Evolutionary conservation across 345 rosid genomes (phyloP).

Genomic region (Syzygium oleosum): DNA sequence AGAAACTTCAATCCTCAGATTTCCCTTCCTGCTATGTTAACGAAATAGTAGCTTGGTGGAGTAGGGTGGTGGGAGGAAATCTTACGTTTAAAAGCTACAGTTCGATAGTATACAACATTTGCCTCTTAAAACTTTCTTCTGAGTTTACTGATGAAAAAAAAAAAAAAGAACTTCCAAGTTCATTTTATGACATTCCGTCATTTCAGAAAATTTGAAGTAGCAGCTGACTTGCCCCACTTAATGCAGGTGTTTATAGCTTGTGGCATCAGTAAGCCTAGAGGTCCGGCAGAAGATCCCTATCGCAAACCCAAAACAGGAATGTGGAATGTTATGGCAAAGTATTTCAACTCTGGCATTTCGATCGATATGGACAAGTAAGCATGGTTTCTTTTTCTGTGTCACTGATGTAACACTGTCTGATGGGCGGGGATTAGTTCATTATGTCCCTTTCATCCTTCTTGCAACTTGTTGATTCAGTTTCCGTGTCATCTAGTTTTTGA

Average conservation of each 20-base stretch:
- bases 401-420: neutral
- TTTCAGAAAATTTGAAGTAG: neutral
- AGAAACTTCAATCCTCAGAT: neutral
- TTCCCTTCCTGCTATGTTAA: neutral
- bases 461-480: neutral
- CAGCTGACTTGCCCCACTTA: neutral
- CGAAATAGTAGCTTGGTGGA: neutral
- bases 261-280: slow-evolving; percentile 38
- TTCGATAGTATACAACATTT: neutral
- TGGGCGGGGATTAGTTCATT: neutral
- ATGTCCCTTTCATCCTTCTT: neutral
- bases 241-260: slow-evolving; percentile 88
- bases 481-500: neutral
- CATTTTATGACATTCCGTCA: neutral
- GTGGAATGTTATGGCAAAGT: slow-evolving; percentile 85
- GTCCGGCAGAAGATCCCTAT: slow-evolving; percentile 53
- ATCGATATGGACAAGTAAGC: slow-evolving; percentile 73
- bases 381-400: neutral
- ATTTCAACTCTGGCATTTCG: slow-evolving; percentile 72
- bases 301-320: slow-evolving; percentile 90
- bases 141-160: neutral
- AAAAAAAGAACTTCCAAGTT: neutral
- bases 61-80: neutral
- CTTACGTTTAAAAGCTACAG: neutral
- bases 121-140: neutral